Base-by-base conservation (phyloP, 768 basidiomycete species). In the Phlebiopsis flavidoalba region DNA sequence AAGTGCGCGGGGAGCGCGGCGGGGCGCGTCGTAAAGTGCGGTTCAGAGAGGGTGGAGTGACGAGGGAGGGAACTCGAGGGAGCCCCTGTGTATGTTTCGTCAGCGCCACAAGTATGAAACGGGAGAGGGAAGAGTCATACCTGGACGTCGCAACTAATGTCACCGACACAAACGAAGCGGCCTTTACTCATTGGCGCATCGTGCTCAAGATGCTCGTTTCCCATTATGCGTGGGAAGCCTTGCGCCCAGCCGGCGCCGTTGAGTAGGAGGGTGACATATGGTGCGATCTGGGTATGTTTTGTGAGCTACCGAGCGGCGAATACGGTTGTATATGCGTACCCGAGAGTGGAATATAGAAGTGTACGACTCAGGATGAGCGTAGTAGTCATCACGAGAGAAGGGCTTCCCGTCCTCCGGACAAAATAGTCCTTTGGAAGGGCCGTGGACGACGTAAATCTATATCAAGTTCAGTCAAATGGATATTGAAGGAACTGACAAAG, bases 221-320 rank as follows among this genome's bases (percentile, higher is more conserved):
- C 83, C 82, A 96, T 87, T 3, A 95, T 74, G 5, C 91, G 82
- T 21, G 95, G 95, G 73, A 83, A 95, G 0, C 78, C 80, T 0
- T 83, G 80, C 5, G 85, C 76, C 94, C 95, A 96, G 33, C 93
- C 93, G 0, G 87, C 82, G 14, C 93, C 95, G 67, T 97, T 93
- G 54, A 96, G 76, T 62, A 96, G 81, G 7, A 95, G 80, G 0
- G 91, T 92, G 3, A 93, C 77, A 71, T 91, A 93, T 0, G 92
- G 94, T 0, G 92, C 91, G 35, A 95, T 78, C 90, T 94, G 61
- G 8, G n/a, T 36, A 2, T 1, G 49, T 35, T 52, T 36, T 19
- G 62, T 19, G 45, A 57, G 58, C 17, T 56, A 37, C 36, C 2
- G 3, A 57, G 43, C 11, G 12, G 10, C 6, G 5, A 57, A 33